A percentile compares a stretch with the other conserved stretches of the same genome.
phyloP scores from a whole-genome alignment of 1,139 yeast species.

The Wickerhamomyces sp. region DNA sequence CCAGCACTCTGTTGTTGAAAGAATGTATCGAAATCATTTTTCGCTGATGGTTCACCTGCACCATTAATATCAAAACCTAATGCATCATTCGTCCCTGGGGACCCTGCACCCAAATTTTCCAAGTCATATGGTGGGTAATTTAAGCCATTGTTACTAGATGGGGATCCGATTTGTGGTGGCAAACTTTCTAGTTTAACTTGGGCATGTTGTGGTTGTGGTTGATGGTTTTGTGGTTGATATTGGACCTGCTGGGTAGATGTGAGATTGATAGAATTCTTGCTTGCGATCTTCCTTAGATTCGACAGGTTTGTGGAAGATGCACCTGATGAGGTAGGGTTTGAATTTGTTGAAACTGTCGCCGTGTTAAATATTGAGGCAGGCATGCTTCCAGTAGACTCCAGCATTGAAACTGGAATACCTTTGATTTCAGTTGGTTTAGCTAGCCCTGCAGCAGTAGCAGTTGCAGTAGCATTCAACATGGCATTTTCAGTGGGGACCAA shows the following conservation, averaged over 20 bases:
- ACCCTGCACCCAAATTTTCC: constrained; percentile 12
- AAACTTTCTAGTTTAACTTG: not conserved
- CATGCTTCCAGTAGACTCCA: constrained; percentile 75
- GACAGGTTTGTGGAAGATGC: constrained; percentile 1
- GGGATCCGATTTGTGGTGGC: not conserved
- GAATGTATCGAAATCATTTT: constrained; percentile 30
- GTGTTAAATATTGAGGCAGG: constrained; percentile 7
- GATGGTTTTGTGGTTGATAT: constrained; percentile 1
- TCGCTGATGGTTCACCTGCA: constrained; percentile 1
- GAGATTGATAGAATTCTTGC: constrained; percentile 8
- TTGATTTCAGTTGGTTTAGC: constrained; percentile 61
- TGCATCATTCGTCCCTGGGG: constrained; percentile 5
- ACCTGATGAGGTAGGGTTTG: not conserved
- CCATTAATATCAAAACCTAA: constrained; percentile 11
- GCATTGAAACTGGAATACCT: constrained; percentile 76
- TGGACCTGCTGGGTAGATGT: not conserved
- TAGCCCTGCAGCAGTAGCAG: constrained; percentile 46
- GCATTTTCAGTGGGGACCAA: constrained; percentile 84
- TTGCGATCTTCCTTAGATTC: constrained; percentile 16
- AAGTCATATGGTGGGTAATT: constrained; percentile 11
- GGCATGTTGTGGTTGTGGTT: not conserved
- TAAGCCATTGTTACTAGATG: constrained; percentile 21
- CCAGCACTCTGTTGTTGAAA: constrained; percentile 81
- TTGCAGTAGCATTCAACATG: constrained; percentile 49
- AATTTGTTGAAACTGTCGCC: not conserved